Evolutionary conservation across 2,329 filamentous ascomycete species (phyloP), one percentile per base, ranked within the genome.

Genomic region (Ophiostoma himal-ulmi): DNA sequence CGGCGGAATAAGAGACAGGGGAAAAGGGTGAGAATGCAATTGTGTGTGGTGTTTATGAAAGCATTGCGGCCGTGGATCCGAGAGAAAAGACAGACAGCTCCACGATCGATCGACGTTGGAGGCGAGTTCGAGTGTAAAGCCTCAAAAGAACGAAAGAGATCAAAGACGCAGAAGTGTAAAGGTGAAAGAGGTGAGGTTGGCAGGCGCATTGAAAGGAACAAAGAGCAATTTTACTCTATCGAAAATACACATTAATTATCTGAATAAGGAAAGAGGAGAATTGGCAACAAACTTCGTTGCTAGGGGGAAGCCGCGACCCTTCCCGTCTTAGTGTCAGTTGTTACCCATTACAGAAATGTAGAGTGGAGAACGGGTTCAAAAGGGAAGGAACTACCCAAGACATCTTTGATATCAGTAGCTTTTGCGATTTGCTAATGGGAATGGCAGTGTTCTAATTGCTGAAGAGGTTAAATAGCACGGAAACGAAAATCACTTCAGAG

Each of bases 261-360:
- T 37, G 30, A 37, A 41, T 20, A 44, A 22, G 37, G 37, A 67
- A 26, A 20, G 39, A 26, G n/a, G 37, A 26, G 17, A 44, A 41
- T 39, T 66, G 64, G 36, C 64, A 66, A n/a, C 36, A 41, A 22
- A 5, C 65, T 48, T 14, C 65, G 65, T 67, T 67, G 65, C 65
- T 67, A 67, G 65, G 65, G 65, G 65, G 65, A 67, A 67, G 65
- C 39, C 39, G 34, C 65, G 65, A 67, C 65, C 65, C n/a, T 67
- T 39, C 39, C 62, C 65, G 65, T 67, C 36, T 41, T 67, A 67
- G 65, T 67, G 37, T 41, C 39, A 67, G 22, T 67, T 67, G 57
- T 57, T 57, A 17, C 65, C 65, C 39, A 67, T 67, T 67, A 44
- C 39, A 67, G 65, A 67, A 66, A 67, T 67, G 37, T 67, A 22